phyloP scores from a whole-genome alignment of 1,284 basidiomycete species.

The Marasmius tenuissimus region DNA sequence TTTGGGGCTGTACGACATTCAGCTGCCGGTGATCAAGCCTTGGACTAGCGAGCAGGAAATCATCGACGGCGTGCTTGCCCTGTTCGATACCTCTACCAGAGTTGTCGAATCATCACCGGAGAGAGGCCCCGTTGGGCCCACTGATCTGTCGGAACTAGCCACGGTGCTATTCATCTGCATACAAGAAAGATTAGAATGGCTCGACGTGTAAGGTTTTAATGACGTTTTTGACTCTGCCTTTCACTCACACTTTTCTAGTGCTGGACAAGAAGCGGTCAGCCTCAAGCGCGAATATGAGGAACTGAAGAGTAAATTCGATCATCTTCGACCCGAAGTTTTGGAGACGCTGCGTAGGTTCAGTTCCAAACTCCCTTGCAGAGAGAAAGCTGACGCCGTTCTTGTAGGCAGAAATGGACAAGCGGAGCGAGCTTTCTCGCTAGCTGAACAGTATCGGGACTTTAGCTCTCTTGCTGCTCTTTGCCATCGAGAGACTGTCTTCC shows the following conservation, averaged over 20 bases:
- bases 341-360: slow-evolving; percentile 68
- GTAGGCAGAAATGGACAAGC: slow-evolving; percentile 68
- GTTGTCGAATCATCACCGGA: slow-evolving; percentile 39
- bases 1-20: slow-evolving; percentile 74
- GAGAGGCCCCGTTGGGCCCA: slow-evolving; percentile 5
- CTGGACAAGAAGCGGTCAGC: slow-evolving; percentile 43
- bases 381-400: slow-evolving; percentile 4
- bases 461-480: slow-evolving; percentile 80
- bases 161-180: slow-evolving; percentile 69
- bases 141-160: slow-evolving; percentile 67
- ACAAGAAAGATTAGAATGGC: slow-evolving; percentile 72
- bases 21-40: slow-evolving; percentile 68
- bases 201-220: slow-evolving; percentile 52
- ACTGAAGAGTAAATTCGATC: slow-evolving; percentile 64
- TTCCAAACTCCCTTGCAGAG: slow-evolving; percentile 18
- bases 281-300: slow-evolving; percentile 54
- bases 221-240: background rate
- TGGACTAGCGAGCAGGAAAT: slow-evolving; percentile 80
- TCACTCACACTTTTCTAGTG: slow-evolving; percentile 32
- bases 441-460: slow-evolving; percentile 87
- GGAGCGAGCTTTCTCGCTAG: slow-evolving; percentile 75
- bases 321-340: slow-evolving; percentile 71
- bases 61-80: slow-evolving; percentile 69
- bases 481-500: slow-evolving; percentile 65
- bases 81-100: slow-evolving; percentile 72